phyloP scores from a whole-genome alignment of 1,284 basidiomycete species.

The Fomitopsis pinicola region DNA sequence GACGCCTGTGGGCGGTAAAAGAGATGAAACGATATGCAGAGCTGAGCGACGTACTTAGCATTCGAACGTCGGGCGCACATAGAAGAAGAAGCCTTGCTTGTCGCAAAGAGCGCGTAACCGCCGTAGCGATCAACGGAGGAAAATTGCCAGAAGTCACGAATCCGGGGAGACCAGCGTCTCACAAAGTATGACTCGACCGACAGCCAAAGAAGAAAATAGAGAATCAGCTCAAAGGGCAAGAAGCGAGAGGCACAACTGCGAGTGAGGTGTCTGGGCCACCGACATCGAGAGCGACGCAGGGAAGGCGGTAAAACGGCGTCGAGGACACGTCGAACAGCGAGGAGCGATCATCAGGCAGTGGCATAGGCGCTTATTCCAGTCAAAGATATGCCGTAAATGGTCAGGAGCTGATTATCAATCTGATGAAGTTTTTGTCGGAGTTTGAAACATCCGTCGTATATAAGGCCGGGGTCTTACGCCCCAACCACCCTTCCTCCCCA shows the following conservation, averaged over 20 bases:
- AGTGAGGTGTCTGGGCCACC: background rate
- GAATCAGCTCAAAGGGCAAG: no score
- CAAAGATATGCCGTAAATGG: background rate
- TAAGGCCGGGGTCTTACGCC: constrained; percentile 18
- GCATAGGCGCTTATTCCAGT: background rate
- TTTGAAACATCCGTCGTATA: constrained; percentile 27
- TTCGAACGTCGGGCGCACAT: background rate
- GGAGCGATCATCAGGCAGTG: background rate
- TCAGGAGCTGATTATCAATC: constrained; percentile 13
- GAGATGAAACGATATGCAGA: no score
- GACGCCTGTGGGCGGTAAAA: no score
- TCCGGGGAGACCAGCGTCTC: background rate
- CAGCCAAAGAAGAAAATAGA: background rate
- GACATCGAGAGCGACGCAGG: background rate
- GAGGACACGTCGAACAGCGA: background rate
- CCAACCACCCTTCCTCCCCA: constrained; percentile 16
- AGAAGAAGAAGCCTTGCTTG: no score
- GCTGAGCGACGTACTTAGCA: background rate
- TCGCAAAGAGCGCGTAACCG: background rate
- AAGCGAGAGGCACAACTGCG: no score
- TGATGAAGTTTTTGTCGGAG: constrained; percentile 24
- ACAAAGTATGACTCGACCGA: background rate
- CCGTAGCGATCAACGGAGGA: background rate
- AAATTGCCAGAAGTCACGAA: background rate
- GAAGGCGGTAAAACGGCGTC: background rate